Percentiles rank a stretch among this genome's conserved stretches.
Conservation (phyloP, 495 filamentous ascomycete genomes). For the Xylaria nigripes region DNA sequence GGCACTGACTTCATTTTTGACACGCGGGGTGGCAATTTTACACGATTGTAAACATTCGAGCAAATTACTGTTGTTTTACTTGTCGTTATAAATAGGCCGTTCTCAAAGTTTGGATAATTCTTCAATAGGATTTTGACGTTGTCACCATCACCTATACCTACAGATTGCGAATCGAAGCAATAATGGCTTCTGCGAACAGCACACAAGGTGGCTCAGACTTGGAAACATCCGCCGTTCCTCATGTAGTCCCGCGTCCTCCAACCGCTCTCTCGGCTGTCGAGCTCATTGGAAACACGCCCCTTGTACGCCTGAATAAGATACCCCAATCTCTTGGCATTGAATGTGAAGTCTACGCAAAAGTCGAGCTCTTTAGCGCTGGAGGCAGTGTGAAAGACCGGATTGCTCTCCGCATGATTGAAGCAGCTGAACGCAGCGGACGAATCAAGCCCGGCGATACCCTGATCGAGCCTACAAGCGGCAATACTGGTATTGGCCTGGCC, state of each 20-base stretch:
- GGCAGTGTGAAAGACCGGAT: constrained; percentile 98
- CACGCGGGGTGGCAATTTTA: no score
- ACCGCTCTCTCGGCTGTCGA: constrained; percentile 39
- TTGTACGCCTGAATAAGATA: constrained; percentile 85
- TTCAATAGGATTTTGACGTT: no score
- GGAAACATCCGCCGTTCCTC: constrained; percentile 6
- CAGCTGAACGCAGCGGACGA: constrained; percentile 79
- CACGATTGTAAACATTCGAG: no score
- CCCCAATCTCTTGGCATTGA: constrained; percentile 85
- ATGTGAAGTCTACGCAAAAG: constrained; percentile 85
- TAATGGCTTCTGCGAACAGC: constrained; percentile 15
- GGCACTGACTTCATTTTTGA: no score
- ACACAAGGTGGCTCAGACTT: not conserved
- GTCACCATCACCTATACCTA: not conserved
- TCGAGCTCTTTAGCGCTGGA: constrained; percentile 95
- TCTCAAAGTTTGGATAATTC: no score
- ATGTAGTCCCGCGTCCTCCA: constrained; percentile 19
- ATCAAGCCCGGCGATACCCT: constrained; percentile 96
- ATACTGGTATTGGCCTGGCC: constrained; percentile 95
- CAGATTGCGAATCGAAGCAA: constrained; percentile 6
- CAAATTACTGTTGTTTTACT: no score
- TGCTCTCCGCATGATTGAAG: constrained; percentile 94
- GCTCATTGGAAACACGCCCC: constrained; percentile 85
- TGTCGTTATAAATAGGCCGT: no score
- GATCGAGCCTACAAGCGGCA: constrained; percentile 96